These are phyloP conservation scores for Phoma sp. DNA, from an alignment of 2,329 filamentous ascomycete genomes.

Conservation along the genomic window DNA sequence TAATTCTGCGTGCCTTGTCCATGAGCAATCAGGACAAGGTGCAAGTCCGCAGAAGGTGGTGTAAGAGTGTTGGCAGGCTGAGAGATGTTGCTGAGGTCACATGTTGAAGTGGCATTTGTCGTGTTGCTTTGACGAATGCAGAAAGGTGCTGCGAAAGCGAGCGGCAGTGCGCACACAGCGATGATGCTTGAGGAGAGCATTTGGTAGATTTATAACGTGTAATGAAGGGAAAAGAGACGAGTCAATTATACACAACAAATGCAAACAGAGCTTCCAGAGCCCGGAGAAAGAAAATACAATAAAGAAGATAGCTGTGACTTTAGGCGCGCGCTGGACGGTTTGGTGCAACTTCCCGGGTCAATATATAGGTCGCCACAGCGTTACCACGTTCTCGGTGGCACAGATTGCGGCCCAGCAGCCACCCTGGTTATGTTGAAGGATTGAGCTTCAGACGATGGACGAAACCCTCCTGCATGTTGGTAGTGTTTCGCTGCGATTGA, in stretches of 20 bases:
- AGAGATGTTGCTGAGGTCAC: constrained; percentile 30
- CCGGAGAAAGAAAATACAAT: constrained; percentile 32
- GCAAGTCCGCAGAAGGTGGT: constrained; percentile 31
- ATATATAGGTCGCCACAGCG: constrained; percentile 24
- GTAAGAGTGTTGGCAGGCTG: constrained; percentile 38
- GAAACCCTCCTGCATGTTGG: constrained; percentile 21
- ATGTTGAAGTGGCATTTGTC: constrained; percentile 18
- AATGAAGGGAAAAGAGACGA: constrained; percentile 2
- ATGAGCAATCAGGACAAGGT: constrained; percentile 53
- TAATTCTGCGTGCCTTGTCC: constrained; percentile 61
- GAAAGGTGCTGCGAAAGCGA: constrained; percentile 31
- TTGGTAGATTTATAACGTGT: constrained; percentile 12
- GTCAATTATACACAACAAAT: constrained; percentile 14
- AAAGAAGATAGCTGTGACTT: constrained; percentile 19
- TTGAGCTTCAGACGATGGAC: constrained; percentile 8
- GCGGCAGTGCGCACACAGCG: constrained; percentile 27
- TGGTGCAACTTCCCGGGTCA: constrained; percentile 16
- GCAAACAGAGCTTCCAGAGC: constrained; percentile 43
- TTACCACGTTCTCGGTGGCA: constrained; percentile 4
- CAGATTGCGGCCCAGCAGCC: constrained; percentile 9
- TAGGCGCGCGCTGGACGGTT: constrained; percentile 11
- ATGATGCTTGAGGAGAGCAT: constrained; percentile 36
- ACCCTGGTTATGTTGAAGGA: constrained; percentile 6
- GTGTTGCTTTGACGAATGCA: constrained; percentile 25
- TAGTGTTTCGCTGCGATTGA: constrained; percentile 24